Conservation (phyloP, 2,329 filamentous ascomycete species). For the Diplodia seriata region DNA sequence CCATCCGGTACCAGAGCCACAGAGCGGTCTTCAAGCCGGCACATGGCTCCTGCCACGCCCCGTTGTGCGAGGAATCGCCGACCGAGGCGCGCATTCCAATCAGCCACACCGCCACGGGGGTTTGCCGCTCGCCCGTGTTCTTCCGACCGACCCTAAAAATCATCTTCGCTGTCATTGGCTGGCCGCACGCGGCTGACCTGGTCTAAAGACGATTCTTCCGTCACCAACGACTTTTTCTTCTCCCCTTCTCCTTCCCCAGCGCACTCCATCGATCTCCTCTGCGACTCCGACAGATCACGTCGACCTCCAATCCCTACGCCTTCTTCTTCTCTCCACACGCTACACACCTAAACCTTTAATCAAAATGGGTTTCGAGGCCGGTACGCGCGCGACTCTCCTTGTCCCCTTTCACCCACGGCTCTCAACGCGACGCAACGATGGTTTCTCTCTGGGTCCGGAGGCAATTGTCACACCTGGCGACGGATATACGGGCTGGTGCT, state of each 20-base stretch:
- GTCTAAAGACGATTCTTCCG: constrained; percentile 28
- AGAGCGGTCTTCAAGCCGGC: constrained; percentile 1
- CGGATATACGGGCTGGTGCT: not conserved
- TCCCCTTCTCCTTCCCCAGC: constrained; percentile 36
- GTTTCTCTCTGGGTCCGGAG: not conserved
- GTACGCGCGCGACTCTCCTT: constrained; percentile 41
- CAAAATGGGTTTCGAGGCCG: constrained; percentile 51
- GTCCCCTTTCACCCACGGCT: constrained; percentile 35
- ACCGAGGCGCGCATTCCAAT: not conserved
- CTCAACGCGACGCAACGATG: constrained; percentile 22
- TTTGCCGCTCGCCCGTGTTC: constrained; percentile 15
- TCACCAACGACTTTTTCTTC: constrained; percentile 37
- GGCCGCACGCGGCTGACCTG: constrained; percentile 22
- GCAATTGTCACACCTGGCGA: constrained; percentile 10
- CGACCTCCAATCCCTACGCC: constrained; percentile 20
- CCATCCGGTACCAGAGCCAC: constrained; percentile 4
- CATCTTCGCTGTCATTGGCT: constrained; percentile 25
- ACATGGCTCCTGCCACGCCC: not conserved
- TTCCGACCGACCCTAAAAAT: constrained; percentile 13
- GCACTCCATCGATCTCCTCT: constrained; percentile 6
- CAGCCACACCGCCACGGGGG: constrained; percentile 15
- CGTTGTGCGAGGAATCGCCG: constrained; percentile 12
- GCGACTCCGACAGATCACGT: constrained; percentile 3
- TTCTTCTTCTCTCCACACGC: constrained; percentile 33
- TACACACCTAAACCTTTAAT: constrained; percentile 24